These are phyloP conservation scores for Anaeromyces robustus DNA, from an alignment of 192 early-diverging fungal species.

Conservation along the genomic window DNA sequence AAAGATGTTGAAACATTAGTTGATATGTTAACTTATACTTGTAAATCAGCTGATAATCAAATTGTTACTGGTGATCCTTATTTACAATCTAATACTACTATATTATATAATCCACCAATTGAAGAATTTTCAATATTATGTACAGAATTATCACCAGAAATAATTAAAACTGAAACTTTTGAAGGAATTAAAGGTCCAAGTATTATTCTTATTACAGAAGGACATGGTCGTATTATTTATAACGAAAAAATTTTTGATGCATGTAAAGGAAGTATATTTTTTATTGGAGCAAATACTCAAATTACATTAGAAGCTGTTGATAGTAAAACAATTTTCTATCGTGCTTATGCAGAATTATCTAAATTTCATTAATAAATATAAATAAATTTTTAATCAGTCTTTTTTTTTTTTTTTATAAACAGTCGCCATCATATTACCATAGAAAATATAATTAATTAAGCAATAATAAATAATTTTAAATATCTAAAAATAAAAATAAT, in stretches of 20 bases:
- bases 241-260: neutral
- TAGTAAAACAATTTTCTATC: neutral
- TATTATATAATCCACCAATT: conserved; percentile 89
- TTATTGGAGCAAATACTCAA: neutral
- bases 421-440: no score
- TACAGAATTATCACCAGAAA: conserved; percentile 27
- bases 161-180: conserved; percentile 26
- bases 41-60: conserved; percentile 63
- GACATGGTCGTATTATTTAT: conserved; percentile 24
- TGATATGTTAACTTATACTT: conserved; percentile 80
- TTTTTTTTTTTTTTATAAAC: no score
- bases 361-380: no score
- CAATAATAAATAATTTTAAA: no score
- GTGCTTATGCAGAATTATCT: neutral
- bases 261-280: neutral
- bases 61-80: conserved; percentile 48
- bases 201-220: conserved; percentile 69
- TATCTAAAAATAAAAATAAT: no score
- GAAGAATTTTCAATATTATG: conserved; percentile 79
- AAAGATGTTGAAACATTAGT: conserved; percentile 84
- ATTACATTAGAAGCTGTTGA: neutral
- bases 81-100: conserved; percentile 22
- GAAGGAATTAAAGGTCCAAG: conserved; percentile 58
- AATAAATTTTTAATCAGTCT: no score
- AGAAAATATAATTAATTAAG: no score